Percentiles rank a stretch among this genome's conserved stretches.
Conservation (phyloP, 2,329 filamentous ascomycete genomes). For the Xenosphaeropsis pyriputrescens region DNA sequence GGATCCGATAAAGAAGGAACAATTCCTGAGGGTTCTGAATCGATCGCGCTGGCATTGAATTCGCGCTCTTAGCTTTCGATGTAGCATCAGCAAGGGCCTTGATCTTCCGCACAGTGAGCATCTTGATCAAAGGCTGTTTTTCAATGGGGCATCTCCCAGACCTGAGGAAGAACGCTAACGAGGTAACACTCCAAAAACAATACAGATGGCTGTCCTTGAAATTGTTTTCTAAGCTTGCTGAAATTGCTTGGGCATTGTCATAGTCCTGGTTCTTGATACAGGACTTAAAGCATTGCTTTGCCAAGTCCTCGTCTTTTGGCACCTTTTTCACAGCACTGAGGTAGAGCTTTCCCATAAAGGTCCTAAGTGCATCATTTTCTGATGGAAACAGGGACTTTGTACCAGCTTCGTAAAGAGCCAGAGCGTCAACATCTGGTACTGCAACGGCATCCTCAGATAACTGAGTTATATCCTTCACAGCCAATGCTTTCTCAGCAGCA, state of each 20-base stretch:
- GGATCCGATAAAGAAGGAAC: slow-evolving; percentile 15
- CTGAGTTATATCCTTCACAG: slow-evolving; percentile 13
- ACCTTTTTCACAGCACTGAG: slow-evolving; percentile 15
- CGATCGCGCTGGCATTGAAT: slow-evolving; percentile 12
- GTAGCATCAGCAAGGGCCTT: slow-evolving; percentile 17
- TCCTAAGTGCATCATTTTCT: slow-evolving; percentile 11
- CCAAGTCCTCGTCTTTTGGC: slow-evolving; percentile 16
- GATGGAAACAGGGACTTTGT: slow-evolving; percentile 10
- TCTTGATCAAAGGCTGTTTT: slow-evolving; percentile 12
- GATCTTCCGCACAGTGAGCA: slow-evolving; percentile 14
- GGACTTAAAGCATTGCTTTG: slow-evolving; percentile 13
- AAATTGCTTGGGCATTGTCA: slow-evolving; percentile 19
- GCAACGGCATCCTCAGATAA: slow-evolving; percentile 9
- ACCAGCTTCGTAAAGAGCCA: slow-evolving; percentile 17
- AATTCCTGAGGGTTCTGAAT: slow-evolving; percentile 20
- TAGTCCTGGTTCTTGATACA: slow-evolving; percentile 17
- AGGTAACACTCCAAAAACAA: slow-evolving; percentile 18
- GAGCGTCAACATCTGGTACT: slow-evolving; percentile 13
- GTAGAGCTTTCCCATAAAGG: slow-evolving; percentile 15
- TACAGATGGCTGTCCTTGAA: slow-evolving; percentile 17
- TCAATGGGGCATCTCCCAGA: slow-evolving; percentile 1
- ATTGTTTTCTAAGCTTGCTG: slow-evolving; percentile 17
- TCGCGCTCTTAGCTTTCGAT: slow-evolving; percentile 13
- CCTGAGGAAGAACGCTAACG: slow-evolving; percentile 3
- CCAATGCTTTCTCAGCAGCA: slow-evolving; percentile 13